Percentiles rank a stretch among this genome's conserved stretches.
These are phyloP conservation scores for Letharia lupina DNA, from an alignment of 495 filamentous ascomycete genomes.

Conservation along the genomic window DNA sequence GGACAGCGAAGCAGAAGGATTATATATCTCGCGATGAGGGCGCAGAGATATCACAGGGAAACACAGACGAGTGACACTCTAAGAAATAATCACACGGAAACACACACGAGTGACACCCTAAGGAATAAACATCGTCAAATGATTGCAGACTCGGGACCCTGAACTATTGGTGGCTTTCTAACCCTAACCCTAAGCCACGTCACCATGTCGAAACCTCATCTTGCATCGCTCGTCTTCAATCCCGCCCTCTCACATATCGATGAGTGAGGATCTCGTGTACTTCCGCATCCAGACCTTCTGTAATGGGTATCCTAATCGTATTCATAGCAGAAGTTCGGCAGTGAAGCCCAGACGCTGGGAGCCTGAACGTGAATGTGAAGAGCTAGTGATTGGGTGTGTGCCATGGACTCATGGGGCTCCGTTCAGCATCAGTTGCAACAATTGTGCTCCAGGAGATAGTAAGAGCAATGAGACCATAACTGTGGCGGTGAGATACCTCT, in stretches of 20 bases:
- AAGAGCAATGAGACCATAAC: not conserved
- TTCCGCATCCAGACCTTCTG: not conserved
- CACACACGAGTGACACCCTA: not conserved
- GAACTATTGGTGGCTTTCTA: not conserved
- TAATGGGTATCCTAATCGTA: not conserved
- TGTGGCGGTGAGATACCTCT: not conserved
- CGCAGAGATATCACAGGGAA: constrained; percentile 2
- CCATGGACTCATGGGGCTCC: not conserved
- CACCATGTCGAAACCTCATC: not conserved
- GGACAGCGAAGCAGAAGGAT: not conserved
- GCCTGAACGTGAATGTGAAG: not conserved
- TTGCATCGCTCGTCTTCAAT: not conserved
- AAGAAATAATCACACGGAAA: constrained; percentile 10
- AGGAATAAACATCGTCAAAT: constrained; percentile 7
- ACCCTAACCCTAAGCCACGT: not conserved
- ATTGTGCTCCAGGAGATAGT: not conserved
- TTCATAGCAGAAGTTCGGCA: not conserved
- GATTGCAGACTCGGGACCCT: not conserved
- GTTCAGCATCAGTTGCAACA: not conserved
- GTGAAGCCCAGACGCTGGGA: not conserved
- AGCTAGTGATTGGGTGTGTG: not conserved
- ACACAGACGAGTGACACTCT: not conserved
- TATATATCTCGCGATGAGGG: not conserved
- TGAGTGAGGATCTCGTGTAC: not conserved
- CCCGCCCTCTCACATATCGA: not conserved